Evolutionary conservation across 495 filamentous ascomycete species (phyloP).

Genomic region (Penicillium silybi): DNA sequence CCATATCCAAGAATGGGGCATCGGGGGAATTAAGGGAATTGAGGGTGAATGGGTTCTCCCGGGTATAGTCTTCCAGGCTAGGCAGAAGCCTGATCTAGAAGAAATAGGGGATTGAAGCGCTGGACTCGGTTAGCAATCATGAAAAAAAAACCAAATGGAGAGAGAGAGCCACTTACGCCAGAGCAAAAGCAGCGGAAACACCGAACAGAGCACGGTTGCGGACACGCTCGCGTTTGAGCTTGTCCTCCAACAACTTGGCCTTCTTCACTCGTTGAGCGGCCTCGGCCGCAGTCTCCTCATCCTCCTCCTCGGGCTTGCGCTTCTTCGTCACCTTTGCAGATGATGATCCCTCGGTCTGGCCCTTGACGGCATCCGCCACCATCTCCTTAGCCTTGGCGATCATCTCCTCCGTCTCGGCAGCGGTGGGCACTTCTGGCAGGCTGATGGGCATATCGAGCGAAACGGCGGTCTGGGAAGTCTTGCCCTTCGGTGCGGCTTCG

Average conservation of each 20-base stretch:
- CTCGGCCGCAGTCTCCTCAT: constrained; percentile 49
- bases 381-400: constrained; percentile 82
- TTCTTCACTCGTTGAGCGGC: constrained; percentile 62
- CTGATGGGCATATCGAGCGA: constrained; percentile 71
- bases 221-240: constrained; percentile 77
- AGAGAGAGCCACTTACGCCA: constrained; percentile 74
- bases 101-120: constrained; percentile 47
- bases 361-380: constrained; percentile 73
- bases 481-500: constrained; percentile 54
- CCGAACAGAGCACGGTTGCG: constrained; percentile 80
- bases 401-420: constrained; percentile 74
- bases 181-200: constrained; percentile 74
- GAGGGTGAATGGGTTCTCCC: not conserved
- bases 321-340: constrained; percentile 56
- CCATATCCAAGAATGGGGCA: constrained; percentile 2
- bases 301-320: constrained; percentile 72
- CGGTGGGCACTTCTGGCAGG: constrained; percentile 63
- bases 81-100: constrained; percentile 23
- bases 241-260: constrained; percentile 65
- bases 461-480: constrained; percentile 70
- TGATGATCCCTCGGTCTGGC: constrained; percentile 41
- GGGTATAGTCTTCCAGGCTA: not conserved
- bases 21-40: constrained; percentile 3
- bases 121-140: constrained; percentile 25
- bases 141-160: not conserved